A percentile compares a stretch with the other conserved stretches of the same genome.
These are phyloP conservation scores for Candida insectalens DNA, from an alignment of 805 yeast genomes.

Conservation along the genomic window DNA sequence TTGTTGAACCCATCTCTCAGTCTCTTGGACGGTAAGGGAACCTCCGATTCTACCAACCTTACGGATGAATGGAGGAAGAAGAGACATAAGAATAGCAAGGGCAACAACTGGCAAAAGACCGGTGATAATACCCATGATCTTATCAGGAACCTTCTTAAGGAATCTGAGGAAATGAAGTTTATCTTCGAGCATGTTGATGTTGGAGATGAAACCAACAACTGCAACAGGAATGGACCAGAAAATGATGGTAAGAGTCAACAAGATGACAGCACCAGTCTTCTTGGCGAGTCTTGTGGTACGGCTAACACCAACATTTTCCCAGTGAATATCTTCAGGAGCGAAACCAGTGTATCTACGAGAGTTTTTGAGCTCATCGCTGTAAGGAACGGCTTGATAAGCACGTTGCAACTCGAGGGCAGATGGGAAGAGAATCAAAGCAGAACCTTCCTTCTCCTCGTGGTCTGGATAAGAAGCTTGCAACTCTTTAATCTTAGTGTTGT, in stretches of 20 bases:
- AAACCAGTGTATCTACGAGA: conserved; percentile 49
- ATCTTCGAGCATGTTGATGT: conserved; percentile 63
- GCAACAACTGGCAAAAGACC: conserved; percentile 79
- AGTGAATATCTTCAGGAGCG: conserved; percentile 74
- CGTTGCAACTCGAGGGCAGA: conserved; percentile 81
- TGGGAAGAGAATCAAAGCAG: conserved; percentile 75
- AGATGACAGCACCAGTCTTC: conserved; percentile 47
- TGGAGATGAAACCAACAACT: conserved; percentile 91
- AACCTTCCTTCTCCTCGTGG: conserved; percentile 39
- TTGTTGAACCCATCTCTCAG: conserved; percentile 75
- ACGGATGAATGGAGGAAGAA: conserved; percentile 79
- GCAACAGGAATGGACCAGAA: conserved; percentile 98
- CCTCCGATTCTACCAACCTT: conserved; percentile 72
- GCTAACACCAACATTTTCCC: conserved; percentile 64
- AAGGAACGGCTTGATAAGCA: conserved; percentile 76
- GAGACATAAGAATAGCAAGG: conserved; percentile 72
- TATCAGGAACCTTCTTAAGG: conserved; percentile 62
- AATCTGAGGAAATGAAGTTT: conserved; percentile 69
- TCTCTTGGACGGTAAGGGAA: conserved; percentile 54
- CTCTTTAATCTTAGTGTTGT: conserved; percentile 54
- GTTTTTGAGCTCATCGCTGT: conserved; percentile 33
- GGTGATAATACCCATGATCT: conserved; percentile 73
- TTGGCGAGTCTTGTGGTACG: conserved; percentile 48
- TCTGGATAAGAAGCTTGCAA: conserved; percentile 43
- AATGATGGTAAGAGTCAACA: conserved; percentile 59